phyloP scores from a whole-genome alignment of 345 rosid genomes.

The Citrus unshiu region DNA sequence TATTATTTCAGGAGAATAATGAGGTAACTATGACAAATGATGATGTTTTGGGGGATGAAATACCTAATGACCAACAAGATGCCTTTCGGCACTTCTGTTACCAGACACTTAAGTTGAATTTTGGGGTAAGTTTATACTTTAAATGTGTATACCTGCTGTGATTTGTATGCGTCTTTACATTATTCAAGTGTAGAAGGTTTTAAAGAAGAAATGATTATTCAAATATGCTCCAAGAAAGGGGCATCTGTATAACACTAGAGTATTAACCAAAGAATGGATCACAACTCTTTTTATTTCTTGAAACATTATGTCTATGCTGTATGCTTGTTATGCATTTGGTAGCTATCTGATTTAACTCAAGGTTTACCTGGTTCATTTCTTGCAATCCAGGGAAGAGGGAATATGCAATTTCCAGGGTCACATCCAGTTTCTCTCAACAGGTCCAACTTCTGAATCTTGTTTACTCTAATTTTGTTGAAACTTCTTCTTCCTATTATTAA shows the following conservation, averaged over 20 bases:
- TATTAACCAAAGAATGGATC: not conserved
- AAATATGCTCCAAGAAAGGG: not conserved
- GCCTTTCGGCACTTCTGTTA: constrained; percentile 60
- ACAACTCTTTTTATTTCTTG: not conserved
- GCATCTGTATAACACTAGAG: not conserved
- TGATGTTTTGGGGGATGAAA: constrained; percentile 94
- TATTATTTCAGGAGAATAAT: constrained; percentile 53
- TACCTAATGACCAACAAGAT: constrained; percentile 76
- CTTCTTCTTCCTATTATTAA: constrained; percentile 2
- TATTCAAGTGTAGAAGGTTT: not conserved
- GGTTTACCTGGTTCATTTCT: constrained; percentile 19
- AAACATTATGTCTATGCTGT: not conserved
- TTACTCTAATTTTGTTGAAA: not conserved
- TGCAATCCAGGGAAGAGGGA: constrained; percentile 60
- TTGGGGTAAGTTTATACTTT: constrained; percentile 37
- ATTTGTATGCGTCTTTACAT: not conserved
- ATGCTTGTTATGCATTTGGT: constrained; percentile 6
- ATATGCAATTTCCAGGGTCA: constrained; percentile 72
- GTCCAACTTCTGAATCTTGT: constrained; percentile 27
- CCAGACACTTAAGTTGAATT: constrained; percentile 57
- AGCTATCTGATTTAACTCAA: constrained; percentile 8
- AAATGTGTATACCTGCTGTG: not conserved
- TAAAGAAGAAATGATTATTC: not conserved
- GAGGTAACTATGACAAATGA: constrained; percentile 77
- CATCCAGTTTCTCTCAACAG: constrained; percentile 89